Evolutionary conservation across 768 basidiomycete genomes (phyloP).

Genomic region (Rhodosporidiobolus odoratus): DNA sequence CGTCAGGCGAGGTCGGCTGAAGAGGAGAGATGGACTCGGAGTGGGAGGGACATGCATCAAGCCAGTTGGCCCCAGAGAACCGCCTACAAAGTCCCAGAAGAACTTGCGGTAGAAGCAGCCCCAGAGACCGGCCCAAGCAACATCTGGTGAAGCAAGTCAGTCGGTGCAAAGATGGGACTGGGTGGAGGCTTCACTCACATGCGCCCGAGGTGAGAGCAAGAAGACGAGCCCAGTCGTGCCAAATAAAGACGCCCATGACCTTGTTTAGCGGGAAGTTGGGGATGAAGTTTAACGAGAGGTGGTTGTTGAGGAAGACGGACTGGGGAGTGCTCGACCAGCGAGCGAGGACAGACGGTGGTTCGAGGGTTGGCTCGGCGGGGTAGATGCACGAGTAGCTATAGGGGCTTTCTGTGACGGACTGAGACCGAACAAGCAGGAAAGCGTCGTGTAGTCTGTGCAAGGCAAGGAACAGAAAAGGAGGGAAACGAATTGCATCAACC

Average conservation of each 20-base stretch:
- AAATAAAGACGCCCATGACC: slow-evolving; percentile 76
- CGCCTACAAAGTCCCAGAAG: slow-evolving; percentile 93
- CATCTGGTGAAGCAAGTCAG: slow-evolving; percentile 52
- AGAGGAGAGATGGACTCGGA: neutral
- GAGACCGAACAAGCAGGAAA: too few relatives aligned
- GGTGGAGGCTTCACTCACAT: slow-evolving; percentile 38
- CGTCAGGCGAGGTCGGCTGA: neutral
- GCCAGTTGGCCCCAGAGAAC: slow-evolving; percentile 53
- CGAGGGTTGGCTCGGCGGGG: too few relatives aligned
- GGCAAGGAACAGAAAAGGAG: too few relatives aligned
- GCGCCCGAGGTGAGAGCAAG: slow-evolving; percentile 42
- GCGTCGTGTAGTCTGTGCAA: too few relatives aligned
- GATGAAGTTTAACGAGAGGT: neutral
- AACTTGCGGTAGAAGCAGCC: slow-evolving; percentile 83
- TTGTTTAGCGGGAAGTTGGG: slow-evolving; percentile 19
- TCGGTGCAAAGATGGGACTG: neutral
- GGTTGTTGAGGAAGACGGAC: too few relatives aligned
- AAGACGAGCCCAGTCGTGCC: slow-evolving; percentile 68
- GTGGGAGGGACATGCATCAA: slow-evolving; percentile 35
- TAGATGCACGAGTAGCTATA: too few relatives aligned
- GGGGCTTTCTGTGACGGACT: too few relatives aligned
- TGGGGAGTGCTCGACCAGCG: too few relatives aligned
- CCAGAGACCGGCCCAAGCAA: slow-evolving; percentile 74
- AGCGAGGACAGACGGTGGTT: too few relatives aligned
- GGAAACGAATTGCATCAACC: too few relatives aligned